Evolutionary conservation across 1,284 basidiomycete species (phyloP).

Genomic region (Xanthoconium separans): DNA sequence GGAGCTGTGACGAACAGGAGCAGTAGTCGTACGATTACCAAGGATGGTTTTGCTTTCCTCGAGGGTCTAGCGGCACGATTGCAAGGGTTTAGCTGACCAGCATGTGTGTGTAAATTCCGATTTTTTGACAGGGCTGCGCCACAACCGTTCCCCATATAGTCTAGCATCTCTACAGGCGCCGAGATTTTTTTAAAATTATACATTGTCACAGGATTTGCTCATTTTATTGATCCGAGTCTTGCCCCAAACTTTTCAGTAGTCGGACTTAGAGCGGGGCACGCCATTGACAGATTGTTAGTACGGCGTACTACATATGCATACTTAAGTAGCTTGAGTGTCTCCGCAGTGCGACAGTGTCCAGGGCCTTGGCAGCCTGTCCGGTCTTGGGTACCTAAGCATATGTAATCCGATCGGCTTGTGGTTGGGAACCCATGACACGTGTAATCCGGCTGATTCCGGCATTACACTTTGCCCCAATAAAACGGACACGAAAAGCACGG

Average conservation of each 20-base stretch:
- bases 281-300: no score
- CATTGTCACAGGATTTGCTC: not conserved
- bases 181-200: constrained; percentile 5
- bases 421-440: not conserved
- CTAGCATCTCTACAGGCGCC: not conserved
- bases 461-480: constrained; percentile 26
- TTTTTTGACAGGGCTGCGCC: not conserved
- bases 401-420: not conserved
- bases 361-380: no score
- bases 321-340: not conserved
- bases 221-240: not conserved
- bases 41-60: constrained; percentile 72
- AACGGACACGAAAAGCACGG: not conserved
- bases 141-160: no score
- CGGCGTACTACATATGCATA: not conserved
- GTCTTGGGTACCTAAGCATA: no score
- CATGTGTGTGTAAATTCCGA: not conserved
- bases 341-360: not conserved
- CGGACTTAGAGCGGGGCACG: no score
- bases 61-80: constrained; percentile 56
- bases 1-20: constrained; percentile 62
- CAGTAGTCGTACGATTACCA: constrained; percentile 65
- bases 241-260: constrained; percentile 2
- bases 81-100: constrained; percentile 27
- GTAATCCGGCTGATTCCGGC: constrained; percentile 22